Evolutionary conservation across 768 basidiomycete genomes (phyloP).

Genomic region (Fomitopsis pulvina): DNA sequence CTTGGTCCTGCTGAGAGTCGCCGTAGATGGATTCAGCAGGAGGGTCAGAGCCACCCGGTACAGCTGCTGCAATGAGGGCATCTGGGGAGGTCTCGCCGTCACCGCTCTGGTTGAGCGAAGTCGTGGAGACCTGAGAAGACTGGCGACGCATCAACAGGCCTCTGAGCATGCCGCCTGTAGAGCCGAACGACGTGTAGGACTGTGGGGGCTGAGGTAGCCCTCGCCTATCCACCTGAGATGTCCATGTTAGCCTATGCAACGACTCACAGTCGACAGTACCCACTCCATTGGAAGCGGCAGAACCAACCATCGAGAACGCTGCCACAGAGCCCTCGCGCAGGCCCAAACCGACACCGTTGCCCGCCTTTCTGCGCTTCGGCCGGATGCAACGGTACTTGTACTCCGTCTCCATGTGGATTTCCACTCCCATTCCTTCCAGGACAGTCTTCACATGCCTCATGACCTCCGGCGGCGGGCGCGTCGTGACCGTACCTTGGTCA

Average conservation of each 20-base stretch:
- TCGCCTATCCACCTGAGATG: constrained; percentile 73
- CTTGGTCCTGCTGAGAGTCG: constrained; percentile 70
- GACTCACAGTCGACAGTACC: constrained; percentile 32
- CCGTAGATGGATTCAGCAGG: constrained; percentile 68
- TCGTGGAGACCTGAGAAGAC: constrained; percentile 69
- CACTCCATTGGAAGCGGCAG: constrained; percentile 83
- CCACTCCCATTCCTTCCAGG: constrained; percentile 85
- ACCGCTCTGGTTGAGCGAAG: constrained; percentile 13
- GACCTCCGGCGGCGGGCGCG: constrained; percentile 76
- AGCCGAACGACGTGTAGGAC: constrained; percentile 44
- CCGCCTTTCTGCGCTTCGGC: constrained; percentile 61
- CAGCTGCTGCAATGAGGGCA: constrained; percentile 14
- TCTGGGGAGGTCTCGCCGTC: constrained; percentile 20
- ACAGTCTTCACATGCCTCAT: constrained; percentile 80
- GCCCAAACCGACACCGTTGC: constrained; percentile 32
- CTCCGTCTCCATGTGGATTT: constrained; percentile 82
- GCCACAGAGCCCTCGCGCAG: constrained; percentile 47
- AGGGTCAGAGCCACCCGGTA: constrained; percentile 12
- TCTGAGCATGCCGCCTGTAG: constrained; percentile 73
- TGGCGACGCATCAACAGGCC: constrained; percentile 88
- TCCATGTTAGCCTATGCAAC: background rate
- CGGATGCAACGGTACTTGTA: constrained; percentile 87
- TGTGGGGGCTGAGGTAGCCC: constrained; percentile 82
- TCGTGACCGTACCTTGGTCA: constrained; percentile 86
- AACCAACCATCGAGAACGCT: constrained; percentile 72